Base-by-base conservation (phyloP, 108 stramenopile species). In the Bacterosira constricta region DNA sequence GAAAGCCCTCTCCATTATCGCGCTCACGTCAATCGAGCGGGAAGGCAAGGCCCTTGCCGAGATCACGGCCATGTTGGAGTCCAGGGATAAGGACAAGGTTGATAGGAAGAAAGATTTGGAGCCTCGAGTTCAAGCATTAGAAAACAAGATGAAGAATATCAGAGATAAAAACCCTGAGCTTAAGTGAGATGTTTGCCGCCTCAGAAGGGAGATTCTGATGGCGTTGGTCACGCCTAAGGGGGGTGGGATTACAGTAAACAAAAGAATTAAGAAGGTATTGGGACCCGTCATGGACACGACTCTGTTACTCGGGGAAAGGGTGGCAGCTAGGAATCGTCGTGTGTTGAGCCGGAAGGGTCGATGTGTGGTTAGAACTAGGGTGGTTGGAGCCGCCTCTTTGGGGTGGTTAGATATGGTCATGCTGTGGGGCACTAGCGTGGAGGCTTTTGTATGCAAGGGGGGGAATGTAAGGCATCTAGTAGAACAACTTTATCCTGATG, bases 281-380 rank as follows among this genome's bases (percentile, higher is more conserved):
- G n/a, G n/a, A n/a, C n/a, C n/a, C n/a, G n/a, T n/a, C n/a, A n/a
- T n/a, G n/a, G n/a, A n/a, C n/a, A n/a, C n/a, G n/a, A n/a, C n/a
- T n/a, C n/a, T n/a, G n/a, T n/a, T n/a, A 20, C 42, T 44, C 29
- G 62, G 62, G 62, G 62, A 63, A 45, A 63, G 13, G 44, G 62
- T 63, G 7, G n/a, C n/a, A n/a, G n/a, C n/a, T n/a, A n/a, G n/a
- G n/a, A n/a, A n/a, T n/a, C n/a, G n/a, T n/a, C n/a, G 62, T 3
- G 62, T 63, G 20, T 20, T 63, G 7, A 35, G 38, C 1, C 17
- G 38, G 18, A 60, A 25, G 38, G 59, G 59, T 6, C 35, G 39
- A 11, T 20, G 23, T 60, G 39, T 42, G 6, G 59, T 60, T 25
- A n/a, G n/a, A n/a, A n/a, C n/a, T n/a, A n/a, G n/a, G n/a, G n/a